Evolutionary conservation across 2,329 filamentous ascomycete species (phyloP).

Genomic region (Nannizzia gypsea): DNA sequence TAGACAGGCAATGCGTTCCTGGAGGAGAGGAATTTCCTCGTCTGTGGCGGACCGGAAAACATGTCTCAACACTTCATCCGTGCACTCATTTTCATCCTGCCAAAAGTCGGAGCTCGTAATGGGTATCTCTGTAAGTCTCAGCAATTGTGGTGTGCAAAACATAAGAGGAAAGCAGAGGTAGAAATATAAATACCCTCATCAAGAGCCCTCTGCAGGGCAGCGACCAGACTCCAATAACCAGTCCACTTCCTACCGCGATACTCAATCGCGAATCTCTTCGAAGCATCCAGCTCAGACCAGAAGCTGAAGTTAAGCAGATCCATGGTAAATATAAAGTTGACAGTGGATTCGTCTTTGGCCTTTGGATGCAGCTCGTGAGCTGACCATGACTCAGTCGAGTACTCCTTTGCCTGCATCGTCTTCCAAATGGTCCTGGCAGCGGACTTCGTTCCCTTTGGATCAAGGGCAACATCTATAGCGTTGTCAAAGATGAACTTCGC

Average conservation of each 20-base stretch:
- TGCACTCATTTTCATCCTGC: slow-evolving; percentile 64
- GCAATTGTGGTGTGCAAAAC: slow-evolving; percentile 4
- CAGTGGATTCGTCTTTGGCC: slow-evolving; percentile 61
- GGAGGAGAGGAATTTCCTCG: slow-evolving; percentile 74
- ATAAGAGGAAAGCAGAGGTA: not conserved
- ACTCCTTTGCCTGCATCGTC: slow-evolving; percentile 72
- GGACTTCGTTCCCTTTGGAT: slow-evolving; percentile 67
- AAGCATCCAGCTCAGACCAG: slow-evolving; percentile 60
- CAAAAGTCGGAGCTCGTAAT: slow-evolving; percentile 85
- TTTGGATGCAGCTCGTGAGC: slow-evolving; percentile 84
- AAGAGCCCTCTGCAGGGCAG: slow-evolving; percentile 70
- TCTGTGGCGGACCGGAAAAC: slow-evolving; percentile 79
- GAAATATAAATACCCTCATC: slow-evolving; percentile 56
- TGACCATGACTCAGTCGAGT: slow-evolving; percentile 77
- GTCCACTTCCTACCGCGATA: slow-evolving; percentile 77
- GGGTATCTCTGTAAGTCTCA: slow-evolving; percentile 52
- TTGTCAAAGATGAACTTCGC: slow-evolving; percentile 87
- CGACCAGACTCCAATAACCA: slow-evolving; percentile 90
- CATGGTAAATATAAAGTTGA: slow-evolving; percentile 95
- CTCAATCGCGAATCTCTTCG: slow-evolving; percentile 65
- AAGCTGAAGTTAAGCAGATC: slow-evolving; percentile 95
- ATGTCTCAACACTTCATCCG: slow-evolving; percentile 57
- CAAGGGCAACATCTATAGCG: slow-evolving; percentile 80
- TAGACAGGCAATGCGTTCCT: slow-evolving; percentile 65
- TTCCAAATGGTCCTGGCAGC: slow-evolving; percentile 69